Percentiles rank a stretch among this genome's conserved stretches.
Conservation (phyloP, 2,329 filamentous ascomycete species). For the Tolypocladium tundrense region DNA sequence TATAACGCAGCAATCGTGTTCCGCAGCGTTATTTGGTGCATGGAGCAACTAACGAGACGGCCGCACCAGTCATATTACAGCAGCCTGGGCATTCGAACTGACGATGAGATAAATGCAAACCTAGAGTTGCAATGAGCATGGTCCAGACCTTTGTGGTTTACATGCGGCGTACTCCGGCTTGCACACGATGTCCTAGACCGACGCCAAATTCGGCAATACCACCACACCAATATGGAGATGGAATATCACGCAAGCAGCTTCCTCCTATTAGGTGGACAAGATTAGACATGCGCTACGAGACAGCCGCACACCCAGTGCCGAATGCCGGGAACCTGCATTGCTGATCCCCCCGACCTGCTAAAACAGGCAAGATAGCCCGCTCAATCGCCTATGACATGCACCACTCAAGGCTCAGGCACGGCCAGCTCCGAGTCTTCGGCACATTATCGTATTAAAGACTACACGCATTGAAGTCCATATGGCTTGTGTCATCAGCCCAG, state of each 20-base stretch:
- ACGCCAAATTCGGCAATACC: conserved; percentile 3
- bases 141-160: background rate
- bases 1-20: too few species aligned
- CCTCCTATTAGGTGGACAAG: conserved; percentile 3
- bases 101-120: too few species aligned
- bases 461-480: background rate
- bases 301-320: conserved; percentile 4
- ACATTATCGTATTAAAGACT: background rate
- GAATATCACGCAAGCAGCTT: background rate
- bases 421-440: background rate
- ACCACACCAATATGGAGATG: background rate
- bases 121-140: background rate
- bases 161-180: background rate
- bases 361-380: conserved; percentile 7
- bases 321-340: conserved; percentile 6
- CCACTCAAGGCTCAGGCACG: conserved; percentile 1
- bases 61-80: too few species aligned
- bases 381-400: background rate
- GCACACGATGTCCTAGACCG: background rate
- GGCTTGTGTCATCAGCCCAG: background rate
- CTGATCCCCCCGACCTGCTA: conserved; percentile 10
- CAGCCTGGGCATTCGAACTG: too few species aligned
- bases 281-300: conserved; percentile 2
- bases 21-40: too few species aligned
- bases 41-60: too few species aligned